Evolutionary conservation across 108 stramenopile genomes (phyloP), one percentile per base, ranked within the genome.

Genomic region (Fistulifera pelliculosa): DNA sequence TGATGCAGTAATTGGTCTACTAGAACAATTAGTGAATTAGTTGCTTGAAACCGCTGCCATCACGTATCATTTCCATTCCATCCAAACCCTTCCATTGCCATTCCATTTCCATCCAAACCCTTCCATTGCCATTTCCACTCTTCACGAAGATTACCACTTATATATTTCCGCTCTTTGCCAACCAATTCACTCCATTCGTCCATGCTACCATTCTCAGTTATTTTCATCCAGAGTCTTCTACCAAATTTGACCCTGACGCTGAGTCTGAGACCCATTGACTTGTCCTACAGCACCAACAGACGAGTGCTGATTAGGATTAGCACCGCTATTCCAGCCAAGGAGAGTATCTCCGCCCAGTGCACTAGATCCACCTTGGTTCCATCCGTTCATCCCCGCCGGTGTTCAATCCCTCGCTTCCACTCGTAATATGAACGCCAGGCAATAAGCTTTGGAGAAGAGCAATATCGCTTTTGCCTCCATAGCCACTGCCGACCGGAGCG

Each of bases 401-500:
- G 8, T 35, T 35, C 31, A 35, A 6, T 8, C 44, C 54, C n/a
- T 39, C 54, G 40, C 49, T 53, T 23, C 81, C 76, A 56, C 70
- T 71, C 12, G 81, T 82, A 48, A 82, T 76, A 47, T 76, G 81
- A 23, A 90, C 89, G 27, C 85, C 85, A 13, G 89, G 89, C 27
- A 90, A 61, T 17, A 90, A 67, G 45, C 80, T 86, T 63, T 90
- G 89, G 13, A 90, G 66, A 39, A 90, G 79, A 16, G 89, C 89
- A 56, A 90, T 84, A 54, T 90, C 89, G 62, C 72, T 82, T 38
- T 67, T 74, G 59, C 55, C 64, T 43, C 59, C 62, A 43, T 65
- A 77, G 26, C 65, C 71, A 16, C 42, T 54, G 18, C 45, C 50
- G 6, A 51, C 61, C 10, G 55, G 60, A 38, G 21, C 38, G 13